Conservation (phyloP, 164 flowering plant genomes). For the Protea cynaroides region DNA sequence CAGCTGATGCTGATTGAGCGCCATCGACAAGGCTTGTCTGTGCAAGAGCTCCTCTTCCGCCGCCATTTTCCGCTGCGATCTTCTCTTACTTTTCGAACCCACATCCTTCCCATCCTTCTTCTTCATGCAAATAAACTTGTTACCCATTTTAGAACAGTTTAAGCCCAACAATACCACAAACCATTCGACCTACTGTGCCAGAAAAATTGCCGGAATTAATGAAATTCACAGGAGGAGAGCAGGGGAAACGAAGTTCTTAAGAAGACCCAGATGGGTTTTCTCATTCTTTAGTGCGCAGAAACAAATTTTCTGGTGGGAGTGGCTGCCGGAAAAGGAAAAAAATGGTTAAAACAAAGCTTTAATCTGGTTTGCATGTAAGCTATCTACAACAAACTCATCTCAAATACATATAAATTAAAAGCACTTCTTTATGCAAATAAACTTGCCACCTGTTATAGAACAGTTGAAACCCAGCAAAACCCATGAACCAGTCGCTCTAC, state of each 20-base stretch:
- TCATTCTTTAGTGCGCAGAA: too few species aligned
- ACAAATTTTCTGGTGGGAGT: too few species aligned
- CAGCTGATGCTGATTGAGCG: slow-evolving; percentile 62
- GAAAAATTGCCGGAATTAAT: neutral
- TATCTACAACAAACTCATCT: too few species aligned
- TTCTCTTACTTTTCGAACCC: slow-evolving; percentile 50
- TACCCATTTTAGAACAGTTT: slow-evolving; percentile 44
- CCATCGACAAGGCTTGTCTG: slow-evolving; percentile 64
- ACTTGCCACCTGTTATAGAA: too few species aligned
- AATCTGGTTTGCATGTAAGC: too few species aligned
- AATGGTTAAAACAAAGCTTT: too few species aligned
- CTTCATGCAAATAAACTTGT: slow-evolving; percentile 48
- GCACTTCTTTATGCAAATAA: too few species aligned
- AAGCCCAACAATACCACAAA: slow-evolving; percentile 1
- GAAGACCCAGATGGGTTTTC: too few species aligned
- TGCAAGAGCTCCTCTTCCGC: slow-evolving; percentile 58
- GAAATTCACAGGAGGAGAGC: neutral
- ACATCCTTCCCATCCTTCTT: slow-evolving; percentile 45
- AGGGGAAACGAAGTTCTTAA: neutral
- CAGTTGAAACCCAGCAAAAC: too few species aligned
- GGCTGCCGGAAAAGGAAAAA: too few species aligned
- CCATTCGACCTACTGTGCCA: neutral
- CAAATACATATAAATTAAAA: too few species aligned
- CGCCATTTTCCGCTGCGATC: slow-evolving; percentile 49
- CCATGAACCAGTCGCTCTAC: too few species aligned